Conservation (phyloP, 2,329 filamentous ascomycete genomes). For the Verruconis gallopava region DNA sequence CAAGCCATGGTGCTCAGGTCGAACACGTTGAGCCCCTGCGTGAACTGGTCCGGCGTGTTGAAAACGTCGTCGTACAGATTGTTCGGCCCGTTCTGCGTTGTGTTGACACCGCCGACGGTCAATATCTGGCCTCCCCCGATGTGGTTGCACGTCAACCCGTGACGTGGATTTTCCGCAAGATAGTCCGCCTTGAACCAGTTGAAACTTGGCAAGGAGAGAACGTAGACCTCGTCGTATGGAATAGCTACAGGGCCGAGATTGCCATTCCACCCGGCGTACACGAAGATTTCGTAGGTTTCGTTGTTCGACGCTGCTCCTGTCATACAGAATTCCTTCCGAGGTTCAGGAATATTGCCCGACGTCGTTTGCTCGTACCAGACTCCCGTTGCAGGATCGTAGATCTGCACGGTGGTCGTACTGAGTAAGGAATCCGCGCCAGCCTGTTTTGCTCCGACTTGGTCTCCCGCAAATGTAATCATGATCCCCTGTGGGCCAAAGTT, state of each 20-base stretch:
- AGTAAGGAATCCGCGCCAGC: neutral
- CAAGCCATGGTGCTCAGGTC: neutral
- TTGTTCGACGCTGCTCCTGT: slow-evolving; percentile 1
- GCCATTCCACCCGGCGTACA: neutral
- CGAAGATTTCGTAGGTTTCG: slow-evolving; percentile 1
- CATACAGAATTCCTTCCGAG: slow-evolving; percentile 32
- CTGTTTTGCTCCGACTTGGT: neutral
- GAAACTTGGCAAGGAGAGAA: slow-evolving; percentile 34
- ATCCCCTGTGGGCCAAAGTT: slow-evolving; percentile 10
- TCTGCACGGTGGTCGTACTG: neutral
- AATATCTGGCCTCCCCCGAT: slow-evolving; percentile 27
- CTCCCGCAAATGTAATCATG: slow-evolving; percentile 10
- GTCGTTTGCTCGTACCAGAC: slow-evolving; percentile 32
- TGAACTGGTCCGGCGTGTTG: neutral
- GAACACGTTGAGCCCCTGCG: neutral
- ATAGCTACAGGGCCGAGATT: slow-evolving; percentile 12
- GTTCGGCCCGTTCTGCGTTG: neutral
- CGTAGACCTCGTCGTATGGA: slow-evolving; percentile 31
- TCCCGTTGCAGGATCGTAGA: neutral
- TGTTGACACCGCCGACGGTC: slow-evolving; percentile 25
- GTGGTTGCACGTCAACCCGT: slow-evolving; percentile 30
- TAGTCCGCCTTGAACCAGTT: slow-evolving; percentile 29
- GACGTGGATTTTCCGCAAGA: slow-evolving; percentile 24
- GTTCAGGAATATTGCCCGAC: slow-evolving; percentile 27
- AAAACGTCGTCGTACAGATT: neutral